Conservation (phyloP, 148 eudicot genomes). For the Rhododendron kiyosumense region DNA sequence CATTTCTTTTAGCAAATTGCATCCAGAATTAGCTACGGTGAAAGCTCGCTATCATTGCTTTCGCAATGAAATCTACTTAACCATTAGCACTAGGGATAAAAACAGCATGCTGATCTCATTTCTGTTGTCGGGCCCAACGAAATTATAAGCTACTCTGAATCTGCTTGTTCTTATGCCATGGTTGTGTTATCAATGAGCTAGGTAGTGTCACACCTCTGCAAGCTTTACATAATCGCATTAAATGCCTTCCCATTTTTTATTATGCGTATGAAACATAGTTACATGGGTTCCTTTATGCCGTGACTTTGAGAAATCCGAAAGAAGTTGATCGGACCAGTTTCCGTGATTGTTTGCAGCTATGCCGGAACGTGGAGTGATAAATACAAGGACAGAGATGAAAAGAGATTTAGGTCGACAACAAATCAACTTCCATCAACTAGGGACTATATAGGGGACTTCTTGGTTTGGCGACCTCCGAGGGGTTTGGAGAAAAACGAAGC, state of each 20-base stretch:
- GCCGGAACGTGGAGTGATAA: conserved; percentile 92
- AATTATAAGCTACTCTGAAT: background rate
- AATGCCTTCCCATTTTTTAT: background rate
- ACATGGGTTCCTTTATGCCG: background rate
- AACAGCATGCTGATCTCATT: background rate
- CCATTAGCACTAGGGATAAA: background rate
- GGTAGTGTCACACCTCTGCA: background rate
- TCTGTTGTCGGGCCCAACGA: background rate
- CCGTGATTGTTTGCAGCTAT: conserved; percentile 39
- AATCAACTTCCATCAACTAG: conserved; percentile 55
- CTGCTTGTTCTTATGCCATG: background rate
- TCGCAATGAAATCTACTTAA: background rate
- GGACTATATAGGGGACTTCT: conserved; percentile 70
- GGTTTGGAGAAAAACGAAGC: conserved; percentile 64
- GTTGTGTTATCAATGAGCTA: background rate
- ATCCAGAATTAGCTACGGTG: background rate
- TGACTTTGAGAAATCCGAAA: background rate
- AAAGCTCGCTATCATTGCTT: background rate
- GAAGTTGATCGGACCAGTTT: background rate
- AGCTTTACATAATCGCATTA: background rate
- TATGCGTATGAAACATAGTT: background rate
- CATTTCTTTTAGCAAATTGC: background rate
- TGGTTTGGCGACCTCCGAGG: conserved; percentile 72
- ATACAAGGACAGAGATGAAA: conserved; percentile 59
- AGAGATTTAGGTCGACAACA: conserved; percentile 41